These are phyloP conservation scores for Chlorencoelia australis DNA, from an alignment of 2,329 filamentous ascomycete genomes.

Conservation along the genomic window DNA sequence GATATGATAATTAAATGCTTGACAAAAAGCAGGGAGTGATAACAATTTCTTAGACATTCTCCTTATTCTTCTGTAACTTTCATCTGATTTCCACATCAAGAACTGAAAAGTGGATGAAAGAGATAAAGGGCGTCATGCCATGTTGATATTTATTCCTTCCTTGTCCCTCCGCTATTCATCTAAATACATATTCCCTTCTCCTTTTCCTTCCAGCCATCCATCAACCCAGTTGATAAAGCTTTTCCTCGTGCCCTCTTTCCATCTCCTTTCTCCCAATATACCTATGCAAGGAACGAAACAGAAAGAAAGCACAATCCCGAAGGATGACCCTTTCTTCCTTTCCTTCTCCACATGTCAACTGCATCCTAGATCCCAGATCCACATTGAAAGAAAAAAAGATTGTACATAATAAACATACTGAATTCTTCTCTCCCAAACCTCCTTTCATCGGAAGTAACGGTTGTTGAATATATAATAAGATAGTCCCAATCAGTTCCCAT, in stretches of 20 bases:
- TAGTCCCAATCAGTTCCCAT: background rate
- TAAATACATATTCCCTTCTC: background rate
- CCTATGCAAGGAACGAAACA: background rate
- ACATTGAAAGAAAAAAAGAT: background rate
- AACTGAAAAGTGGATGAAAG: no score
- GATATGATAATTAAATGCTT: no score
- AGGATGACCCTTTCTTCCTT: background rate
- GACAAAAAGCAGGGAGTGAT: no score
- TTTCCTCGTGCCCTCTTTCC: background rate
- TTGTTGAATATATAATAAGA: background rate
- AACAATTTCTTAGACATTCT: no score
- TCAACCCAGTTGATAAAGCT: background rate
- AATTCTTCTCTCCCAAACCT: background rate
- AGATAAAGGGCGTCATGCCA: no score
- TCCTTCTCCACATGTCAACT: slow-evolving; percentile 1
- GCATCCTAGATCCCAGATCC: background rate
- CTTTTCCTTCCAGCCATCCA: background rate
- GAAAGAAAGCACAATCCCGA: background rate
- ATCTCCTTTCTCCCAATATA: background rate
- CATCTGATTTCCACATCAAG: no score
- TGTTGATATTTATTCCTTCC: no score
- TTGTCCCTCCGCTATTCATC: no score
- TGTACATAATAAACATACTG: background rate
- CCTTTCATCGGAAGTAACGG: background rate
- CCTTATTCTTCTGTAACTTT: no score